These are phyloP conservation scores for Camelina sativa DNA, from an alignment of 345 rosid genomes.

Conservation along the genomic window DNA sequence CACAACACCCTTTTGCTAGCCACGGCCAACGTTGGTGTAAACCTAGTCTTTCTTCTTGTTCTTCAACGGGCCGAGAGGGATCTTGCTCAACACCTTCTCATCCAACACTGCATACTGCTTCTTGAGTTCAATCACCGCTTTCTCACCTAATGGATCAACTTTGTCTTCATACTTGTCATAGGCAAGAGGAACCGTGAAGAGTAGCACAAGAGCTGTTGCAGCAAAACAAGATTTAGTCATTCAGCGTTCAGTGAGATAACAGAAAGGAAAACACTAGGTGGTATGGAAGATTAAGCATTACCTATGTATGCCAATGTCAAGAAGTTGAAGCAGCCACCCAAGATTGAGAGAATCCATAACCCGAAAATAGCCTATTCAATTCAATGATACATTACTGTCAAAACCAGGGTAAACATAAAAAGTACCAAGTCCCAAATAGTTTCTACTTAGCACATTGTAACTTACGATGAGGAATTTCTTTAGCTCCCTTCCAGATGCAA, in stretches of 20 bases:
- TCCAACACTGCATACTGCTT: constrained; percentile 80
- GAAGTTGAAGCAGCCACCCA: constrained; percentile 76
- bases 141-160: constrained; percentile 79
- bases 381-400: background rate
- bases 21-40: background rate
- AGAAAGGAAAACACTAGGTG: background rate
- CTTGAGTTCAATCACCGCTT: constrained; percentile 73
- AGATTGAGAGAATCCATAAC: constrained; percentile 70
- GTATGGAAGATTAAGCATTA: constrained; percentile 33
- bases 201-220: constrained; percentile 65
- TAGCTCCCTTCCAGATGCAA: constrained; percentile 94
- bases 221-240: background rate
- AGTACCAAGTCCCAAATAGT: constrained; percentile 6
- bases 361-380: constrained; percentile 68
- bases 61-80: constrained; percentile 69
- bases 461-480: constrained; percentile 91
- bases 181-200: constrained; percentile 67
- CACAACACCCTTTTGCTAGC: constrained; percentile 39
- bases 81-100: constrained; percentile 74
- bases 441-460: background rate
- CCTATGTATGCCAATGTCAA: constrained; percentile 79
- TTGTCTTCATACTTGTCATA: constrained; percentile 92
- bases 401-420: background rate
- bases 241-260: background rate
- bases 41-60: constrained; percentile 73